Conservation (phyloP, 2,329 filamentous ascomycete genomes). For the Cordyceps cateniannulata region DNA sequence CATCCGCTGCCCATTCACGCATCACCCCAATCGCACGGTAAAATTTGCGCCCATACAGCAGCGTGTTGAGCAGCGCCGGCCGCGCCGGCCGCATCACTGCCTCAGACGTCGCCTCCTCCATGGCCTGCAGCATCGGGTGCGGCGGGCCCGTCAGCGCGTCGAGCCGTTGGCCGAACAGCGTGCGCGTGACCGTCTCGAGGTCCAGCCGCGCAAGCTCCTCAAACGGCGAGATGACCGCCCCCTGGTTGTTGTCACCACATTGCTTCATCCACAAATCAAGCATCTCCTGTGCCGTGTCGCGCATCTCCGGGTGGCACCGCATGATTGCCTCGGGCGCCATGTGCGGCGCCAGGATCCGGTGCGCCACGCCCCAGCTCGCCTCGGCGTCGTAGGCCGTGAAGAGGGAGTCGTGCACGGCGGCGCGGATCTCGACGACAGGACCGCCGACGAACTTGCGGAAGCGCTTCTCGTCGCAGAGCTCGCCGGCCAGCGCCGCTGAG, state of each 20-base stretch:
- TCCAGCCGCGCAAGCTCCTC: slow-evolving; percentile 47
- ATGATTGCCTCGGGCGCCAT: slow-evolving; percentile 29
- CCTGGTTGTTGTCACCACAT: slow-evolving; percentile 21
- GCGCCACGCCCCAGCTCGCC: slow-evolving; percentile 42
- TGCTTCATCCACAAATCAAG: slow-evolving; percentile 41
- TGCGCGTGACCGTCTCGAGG: slow-evolving; percentile 43
- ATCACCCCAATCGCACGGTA: slow-evolving; percentile 46
- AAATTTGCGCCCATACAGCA: slow-evolving; percentile 47
- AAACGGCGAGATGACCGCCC: slow-evolving; percentile 36
- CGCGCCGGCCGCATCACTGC: slow-evolving; percentile 48
- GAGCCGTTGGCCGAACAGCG: slow-evolving; percentile 45
- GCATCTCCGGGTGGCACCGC: slow-evolving; percentile 39
- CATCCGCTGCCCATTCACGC: slow-evolving; percentile 47
- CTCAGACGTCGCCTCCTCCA: slow-evolving; percentile 50
- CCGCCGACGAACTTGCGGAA: slow-evolving; percentile 50
- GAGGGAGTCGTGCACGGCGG: slow-evolving; percentile 43
- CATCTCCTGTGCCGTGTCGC: slow-evolving; percentile 42
- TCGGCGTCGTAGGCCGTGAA: slow-evolving; percentile 47
- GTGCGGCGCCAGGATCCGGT: slow-evolving; percentile 45
- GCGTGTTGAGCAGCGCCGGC: slow-evolving; percentile 44
- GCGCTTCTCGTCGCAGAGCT: slow-evolving; percentile 45
- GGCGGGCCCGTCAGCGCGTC: slow-evolving; percentile 38
- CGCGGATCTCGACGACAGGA: slow-evolving; percentile 45
- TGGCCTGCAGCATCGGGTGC: slow-evolving; percentile 44
- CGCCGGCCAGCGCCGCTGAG: slow-evolving; percentile 40